Percentiles rank a stretch among this genome's conserved stretches.
Evolutionary conservation across 306 rosid species (phyloP).

Genomic region (Vicia villosa): DNA sequence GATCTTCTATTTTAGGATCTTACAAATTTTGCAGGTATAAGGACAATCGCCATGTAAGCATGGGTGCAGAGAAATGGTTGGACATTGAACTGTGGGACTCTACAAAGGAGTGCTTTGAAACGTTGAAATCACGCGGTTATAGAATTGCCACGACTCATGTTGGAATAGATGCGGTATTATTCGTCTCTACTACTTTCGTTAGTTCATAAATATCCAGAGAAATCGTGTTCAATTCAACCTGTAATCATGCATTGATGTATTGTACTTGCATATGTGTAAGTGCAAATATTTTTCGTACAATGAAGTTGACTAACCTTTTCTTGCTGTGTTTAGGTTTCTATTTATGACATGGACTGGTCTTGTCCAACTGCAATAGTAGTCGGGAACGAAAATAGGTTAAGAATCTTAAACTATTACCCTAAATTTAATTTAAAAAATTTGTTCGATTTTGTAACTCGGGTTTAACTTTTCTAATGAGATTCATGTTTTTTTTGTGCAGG

Average conservation of each 20-base stretch:
- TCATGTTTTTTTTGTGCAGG: constrained; percentile 47
- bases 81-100: constrained; percentile 96
- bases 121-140: constrained; percentile 78
- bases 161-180: constrained; percentile 72
- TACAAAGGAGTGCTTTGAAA: constrained; percentile 66
- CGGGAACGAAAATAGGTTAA: constrained; percentile 82
- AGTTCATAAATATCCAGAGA: neutral
- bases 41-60: constrained; percentile 96
- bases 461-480: neutral
- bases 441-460: constrained; percentile 2
- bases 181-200: constrained; percentile 18
- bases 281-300: neutral
- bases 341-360: constrained; percentile 90
- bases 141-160: constrained; percentile 89
- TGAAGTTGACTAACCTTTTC: constrained; percentile 34
- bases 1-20: no score
- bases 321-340: constrained; percentile 60
- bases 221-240: constrained; percentile 1
- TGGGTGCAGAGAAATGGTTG: constrained; percentile 99
- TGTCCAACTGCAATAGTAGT: constrained; percentile 87
- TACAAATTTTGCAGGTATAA: constrained; percentile 91
- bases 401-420: no score
- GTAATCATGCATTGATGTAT: neutral
- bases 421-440: neutral
- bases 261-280: neutral